Evolutionary conservation across 352 stramenopile genomes (phyloP).

Genomic region (Phytophthora boehmeriae): DNA sequence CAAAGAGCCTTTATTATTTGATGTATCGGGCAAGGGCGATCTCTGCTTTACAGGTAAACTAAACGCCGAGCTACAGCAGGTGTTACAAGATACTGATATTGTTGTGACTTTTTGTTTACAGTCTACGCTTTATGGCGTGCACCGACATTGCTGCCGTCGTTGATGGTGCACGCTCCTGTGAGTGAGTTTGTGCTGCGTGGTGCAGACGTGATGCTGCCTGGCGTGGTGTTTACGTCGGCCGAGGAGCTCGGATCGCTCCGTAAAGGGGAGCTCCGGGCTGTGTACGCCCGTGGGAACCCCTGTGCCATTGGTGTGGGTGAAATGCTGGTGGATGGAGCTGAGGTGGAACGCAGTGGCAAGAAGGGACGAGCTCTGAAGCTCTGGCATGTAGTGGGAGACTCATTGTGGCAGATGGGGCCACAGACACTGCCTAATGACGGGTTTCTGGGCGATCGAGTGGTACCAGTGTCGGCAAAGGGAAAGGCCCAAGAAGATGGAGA

Average conservation of each 20-base stretch:
- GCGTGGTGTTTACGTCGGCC: conserved; percentile 64
- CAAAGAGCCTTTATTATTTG: conserved; percentile 74
- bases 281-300: conserved; percentile 80
- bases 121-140: conserved; percentile 77
- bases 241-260: conserved; percentile 60
- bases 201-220: conserved; percentile 85
- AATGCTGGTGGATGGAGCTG: conserved; percentile 66
- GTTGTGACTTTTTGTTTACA: conserved; percentile 2
- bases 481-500: conserved; percentile 14
- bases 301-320: conserved; percentile 80
- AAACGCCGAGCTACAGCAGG: neutral
- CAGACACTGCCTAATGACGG: conserved; percentile 71
- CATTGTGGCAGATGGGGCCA: conserved; percentile 77
- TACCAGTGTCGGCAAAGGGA: conserved; percentile 26
- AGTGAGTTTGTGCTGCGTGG: conserved; percentile 83
- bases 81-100: neutral
- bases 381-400: conserved; percentile 73
- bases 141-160: conserved; percentile 49
- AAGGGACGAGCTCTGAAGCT: conserved; percentile 75
- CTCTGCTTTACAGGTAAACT: conserved; percentile 46
- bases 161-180: conserved; percentile 79
- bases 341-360: conserved; percentile 60
- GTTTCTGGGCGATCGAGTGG: conserved; percentile 52
- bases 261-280: conserved; percentile 69
- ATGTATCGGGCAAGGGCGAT: conserved; percentile 72